These are phyloP conservation scores for Groenewaldozyma salmanticensis DNA, from an alignment of 805 yeast genomes.

Conservation along the genomic window DNA sequence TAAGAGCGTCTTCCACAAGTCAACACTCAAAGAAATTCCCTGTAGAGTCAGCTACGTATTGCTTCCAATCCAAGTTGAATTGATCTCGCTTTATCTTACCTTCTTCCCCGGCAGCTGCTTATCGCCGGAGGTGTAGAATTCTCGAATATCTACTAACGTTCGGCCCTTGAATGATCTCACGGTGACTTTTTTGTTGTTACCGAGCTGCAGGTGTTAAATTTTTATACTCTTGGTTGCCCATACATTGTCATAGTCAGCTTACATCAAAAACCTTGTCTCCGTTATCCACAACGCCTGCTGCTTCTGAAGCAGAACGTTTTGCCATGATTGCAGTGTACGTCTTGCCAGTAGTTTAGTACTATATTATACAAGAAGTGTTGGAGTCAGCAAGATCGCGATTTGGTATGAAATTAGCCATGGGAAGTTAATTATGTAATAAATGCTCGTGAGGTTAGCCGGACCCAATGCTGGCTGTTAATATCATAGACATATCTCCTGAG, in stretches of 20 bases:
- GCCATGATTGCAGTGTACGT: not conserved
- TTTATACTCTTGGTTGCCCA: not conserved
- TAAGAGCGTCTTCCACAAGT: conserved; percentile 19
- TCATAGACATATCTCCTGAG: too few species aligned
- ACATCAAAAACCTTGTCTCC: conserved; percentile 1
- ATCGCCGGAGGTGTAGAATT: conserved; percentile 52
- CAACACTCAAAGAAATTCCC: conserved; percentile 25
- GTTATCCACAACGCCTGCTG: not conserved
- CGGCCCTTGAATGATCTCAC: conserved; percentile 62
- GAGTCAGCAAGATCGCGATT: too few species aligned
- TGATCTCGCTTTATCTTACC: conserved; percentile 29
- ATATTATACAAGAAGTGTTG: too few species aligned
- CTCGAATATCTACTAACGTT: conserved; percentile 73
- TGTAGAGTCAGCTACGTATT: conserved; percentile 2
- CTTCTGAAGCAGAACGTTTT: not conserved
- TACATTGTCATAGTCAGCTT: not conserved
- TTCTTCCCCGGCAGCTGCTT: conserved; percentile 75
- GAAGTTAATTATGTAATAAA: too few species aligned
- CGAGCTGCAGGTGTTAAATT: conserved; percentile 38
- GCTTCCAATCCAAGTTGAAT: conserved; percentile 13
- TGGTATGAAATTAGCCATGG: too few species aligned
- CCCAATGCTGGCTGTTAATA: too few species aligned
- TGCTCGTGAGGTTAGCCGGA: too few species aligned
- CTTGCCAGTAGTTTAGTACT: too few species aligned
- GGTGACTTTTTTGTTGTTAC: conserved; percentile 57